Evolutionary conservation across 2,329 filamentous ascomycete genomes (phyloP).

Genomic region (Passalora sequoiae): DNA sequence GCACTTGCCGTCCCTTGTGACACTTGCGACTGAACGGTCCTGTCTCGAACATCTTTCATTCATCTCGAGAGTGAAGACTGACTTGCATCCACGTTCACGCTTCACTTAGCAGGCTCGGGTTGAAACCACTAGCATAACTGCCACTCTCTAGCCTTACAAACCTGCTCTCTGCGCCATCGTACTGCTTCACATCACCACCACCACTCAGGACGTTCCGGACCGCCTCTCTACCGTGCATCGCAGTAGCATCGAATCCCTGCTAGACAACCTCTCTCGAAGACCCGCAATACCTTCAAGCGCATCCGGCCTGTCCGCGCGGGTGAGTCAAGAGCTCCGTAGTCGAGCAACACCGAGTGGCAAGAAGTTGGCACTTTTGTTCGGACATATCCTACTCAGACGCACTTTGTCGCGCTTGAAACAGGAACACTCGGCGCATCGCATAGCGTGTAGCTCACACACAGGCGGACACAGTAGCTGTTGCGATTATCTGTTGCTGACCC

Average conservation of each 20-base stretch:
- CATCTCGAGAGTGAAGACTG: slow-evolving; percentile 1
- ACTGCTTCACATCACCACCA: background rate
- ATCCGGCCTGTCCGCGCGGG: background rate
- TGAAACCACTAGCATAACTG: background rate
- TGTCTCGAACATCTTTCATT: background rate
- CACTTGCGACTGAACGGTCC: background rate
- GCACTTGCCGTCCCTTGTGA: slow-evolving; percentile 2
- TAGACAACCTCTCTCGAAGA: background rate
- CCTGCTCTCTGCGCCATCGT: background rate
- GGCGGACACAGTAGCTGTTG: slow-evolving; percentile 16
- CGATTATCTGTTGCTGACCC: slow-evolving; percentile 17
- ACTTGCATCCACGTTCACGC: slow-evolving; percentile 1
- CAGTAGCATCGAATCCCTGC: background rate
- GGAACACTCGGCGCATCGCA: slow-evolving; percentile 3
- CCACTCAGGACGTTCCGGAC: slow-evolving; percentile 2
- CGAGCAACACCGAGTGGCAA: slow-evolving; percentile 2
- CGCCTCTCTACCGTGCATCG: too few species aligned
- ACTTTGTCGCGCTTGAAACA: too few species aligned
- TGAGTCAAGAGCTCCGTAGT: slow-evolving; percentile 2
- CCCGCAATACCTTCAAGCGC: background rate
- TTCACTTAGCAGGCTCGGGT: slow-evolving; percentile 1
- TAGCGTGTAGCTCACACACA: slow-evolving; percentile 2
- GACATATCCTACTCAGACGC: background rate
- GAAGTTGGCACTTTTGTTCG: background rate
- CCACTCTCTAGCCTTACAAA: background rate